Evolutionary conservation across 805 yeast genomes (phyloP).

Genomic region (Yamadazyma nakazawae): DNA sequence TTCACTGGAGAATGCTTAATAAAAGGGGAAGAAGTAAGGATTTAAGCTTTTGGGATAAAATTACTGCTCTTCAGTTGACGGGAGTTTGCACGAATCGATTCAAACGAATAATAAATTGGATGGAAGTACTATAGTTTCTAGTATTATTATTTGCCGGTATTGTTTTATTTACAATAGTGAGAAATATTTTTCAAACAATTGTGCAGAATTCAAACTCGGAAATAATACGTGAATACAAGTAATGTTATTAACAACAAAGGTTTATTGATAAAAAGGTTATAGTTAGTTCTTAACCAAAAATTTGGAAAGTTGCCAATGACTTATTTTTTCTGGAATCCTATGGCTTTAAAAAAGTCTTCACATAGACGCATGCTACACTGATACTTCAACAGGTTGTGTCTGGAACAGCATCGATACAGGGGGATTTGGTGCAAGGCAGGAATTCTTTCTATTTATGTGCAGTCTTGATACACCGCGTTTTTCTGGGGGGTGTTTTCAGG

Average conservation of each 20-base stretch:
- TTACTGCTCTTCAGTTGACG: background rate
- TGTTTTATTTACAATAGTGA: background rate
- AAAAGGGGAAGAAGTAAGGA: no score
- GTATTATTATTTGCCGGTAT: background rate
- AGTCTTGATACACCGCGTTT: no score
- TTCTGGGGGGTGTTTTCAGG: no score
- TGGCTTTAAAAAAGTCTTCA: background rate
- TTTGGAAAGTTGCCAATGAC: background rate
- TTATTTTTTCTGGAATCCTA: background rate
- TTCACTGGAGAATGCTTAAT: background rate
- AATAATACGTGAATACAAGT: background rate
- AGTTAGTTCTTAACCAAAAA: no score
- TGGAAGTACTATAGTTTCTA: background rate
- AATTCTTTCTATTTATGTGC: background rate
- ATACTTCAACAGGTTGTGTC: background rate
- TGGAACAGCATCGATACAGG: background rate
- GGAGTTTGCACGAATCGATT: background rate
- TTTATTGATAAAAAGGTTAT: no score
- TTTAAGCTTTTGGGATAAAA: background rate
- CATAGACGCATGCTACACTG: background rate
- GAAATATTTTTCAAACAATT: background rate
- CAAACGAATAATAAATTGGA: background rate
- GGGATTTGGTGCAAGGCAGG: background rate
- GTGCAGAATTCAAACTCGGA: background rate
- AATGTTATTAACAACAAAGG: no score